These are phyloP conservation scores for Guadua angustifolia DNA, from an alignment of 176 grass and related monocot species.

Conservation along the genomic window DNA sequence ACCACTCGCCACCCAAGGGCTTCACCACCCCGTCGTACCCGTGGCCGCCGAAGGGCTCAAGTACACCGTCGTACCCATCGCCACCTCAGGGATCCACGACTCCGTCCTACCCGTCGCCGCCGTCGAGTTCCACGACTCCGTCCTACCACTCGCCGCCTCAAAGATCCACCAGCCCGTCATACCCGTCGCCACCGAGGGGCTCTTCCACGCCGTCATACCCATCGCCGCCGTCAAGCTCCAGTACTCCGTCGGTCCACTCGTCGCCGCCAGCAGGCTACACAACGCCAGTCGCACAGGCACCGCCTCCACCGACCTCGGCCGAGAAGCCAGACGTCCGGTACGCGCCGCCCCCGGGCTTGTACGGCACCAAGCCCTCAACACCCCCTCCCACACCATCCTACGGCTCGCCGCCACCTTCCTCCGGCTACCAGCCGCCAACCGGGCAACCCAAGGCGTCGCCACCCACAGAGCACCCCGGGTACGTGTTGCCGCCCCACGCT, in stretches of 20 bases:
- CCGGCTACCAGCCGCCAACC: neutral
- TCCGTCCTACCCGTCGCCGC: neutral
- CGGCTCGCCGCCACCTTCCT: slow-evolving; percentile 29
- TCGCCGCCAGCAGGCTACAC: slow-evolving; percentile 13
- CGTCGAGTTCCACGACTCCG: slow-evolving; percentile 24
- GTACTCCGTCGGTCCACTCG: slow-evolving; percentile 25
- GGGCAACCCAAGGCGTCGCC: slow-evolving; percentile 27
- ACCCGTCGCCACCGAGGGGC: slow-evolving; percentile 19
- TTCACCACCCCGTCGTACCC: slow-evolving; percentile 28
- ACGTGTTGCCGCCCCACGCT: slow-evolving; percentile 48
- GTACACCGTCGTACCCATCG: slow-evolving; percentile 25
- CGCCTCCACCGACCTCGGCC: slow-evolving; percentile 56
- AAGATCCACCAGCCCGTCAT: slow-evolving; percentile 26
- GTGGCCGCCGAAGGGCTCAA: neutral
- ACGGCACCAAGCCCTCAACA: slow-evolving; percentile 27
- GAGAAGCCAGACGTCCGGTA: slow-evolving; percentile 53
- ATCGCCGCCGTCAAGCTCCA: slow-evolving; percentile 12
- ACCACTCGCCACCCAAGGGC: neutral
- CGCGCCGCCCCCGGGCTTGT: slow-evolving; percentile 45
- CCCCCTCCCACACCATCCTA: slow-evolving; percentile 33
- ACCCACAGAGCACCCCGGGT: slow-evolving; percentile 39
- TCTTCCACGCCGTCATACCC: slow-evolving; percentile 21
- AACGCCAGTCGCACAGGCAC: slow-evolving; percentile 30
- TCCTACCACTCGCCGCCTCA: slow-evolving; percentile 41
- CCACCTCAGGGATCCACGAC: neutral